These are phyloP conservation scores for Chrysoporthe cubensis DNA, from an alignment of 2,329 filamentous ascomycete genomes.

Conservation along the genomic window DNA sequence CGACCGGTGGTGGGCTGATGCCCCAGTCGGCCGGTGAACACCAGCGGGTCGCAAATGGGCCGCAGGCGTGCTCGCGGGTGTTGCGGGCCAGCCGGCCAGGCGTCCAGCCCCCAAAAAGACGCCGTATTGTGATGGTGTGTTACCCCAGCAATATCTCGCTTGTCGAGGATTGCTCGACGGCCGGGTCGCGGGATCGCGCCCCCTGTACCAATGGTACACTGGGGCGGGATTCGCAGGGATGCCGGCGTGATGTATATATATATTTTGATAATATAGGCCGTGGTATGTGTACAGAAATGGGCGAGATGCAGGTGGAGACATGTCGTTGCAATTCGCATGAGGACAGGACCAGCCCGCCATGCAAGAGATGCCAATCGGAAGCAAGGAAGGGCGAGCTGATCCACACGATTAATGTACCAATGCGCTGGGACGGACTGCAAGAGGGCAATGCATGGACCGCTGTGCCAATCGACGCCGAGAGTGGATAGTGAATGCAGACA, in stretches of 20 bases:
- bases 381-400: neutral
- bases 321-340: neutral
- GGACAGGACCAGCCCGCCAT: neutral
- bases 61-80: neutral
- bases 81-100: neutral
- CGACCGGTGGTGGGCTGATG: neutral
- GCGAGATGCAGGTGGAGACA: neutral
- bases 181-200: neutral
- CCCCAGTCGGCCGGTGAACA: neutral
- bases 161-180: neutral
- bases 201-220: neutral
- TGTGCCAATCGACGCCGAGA: neutral
- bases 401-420: neutral
- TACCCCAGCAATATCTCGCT: neutral
- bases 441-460: too few relatives aligned
- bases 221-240: neutral
- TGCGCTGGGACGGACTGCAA: neutral
- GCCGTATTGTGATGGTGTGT: neutral
- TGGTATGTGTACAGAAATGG: neutral
- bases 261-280: neutral
- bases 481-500: neutral
- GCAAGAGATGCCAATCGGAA: neutral
- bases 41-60: neutral
- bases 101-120: neutral
- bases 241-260: neutral